A percentile compares a stretch with the other conserved stretches of the same genome.
Evolutionary conservation across 1,139 yeast genomes (phyloP).

Genomic region (Candida tetrigidarum): DNA sequence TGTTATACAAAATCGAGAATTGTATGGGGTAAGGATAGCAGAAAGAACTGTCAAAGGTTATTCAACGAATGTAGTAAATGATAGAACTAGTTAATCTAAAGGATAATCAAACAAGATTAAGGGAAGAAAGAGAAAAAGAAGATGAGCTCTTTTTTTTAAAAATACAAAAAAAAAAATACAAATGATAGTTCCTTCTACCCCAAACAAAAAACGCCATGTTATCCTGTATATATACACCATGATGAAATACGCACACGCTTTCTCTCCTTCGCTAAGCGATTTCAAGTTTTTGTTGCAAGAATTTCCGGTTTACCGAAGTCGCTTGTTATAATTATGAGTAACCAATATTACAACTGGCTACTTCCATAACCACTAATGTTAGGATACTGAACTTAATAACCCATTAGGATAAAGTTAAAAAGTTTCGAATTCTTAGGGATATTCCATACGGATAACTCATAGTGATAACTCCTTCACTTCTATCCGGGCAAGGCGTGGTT

Average conservation of each 20-base stretch:
- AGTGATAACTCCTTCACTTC: too few relatives aligned
- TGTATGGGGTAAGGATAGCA: too few relatives aligned
- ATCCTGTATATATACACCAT: neutral
- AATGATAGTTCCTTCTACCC: neutral
- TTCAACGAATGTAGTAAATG: neutral
- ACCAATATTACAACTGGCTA: neutral
- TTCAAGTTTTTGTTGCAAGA: neutral
- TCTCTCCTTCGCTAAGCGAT: too few relatives aligned
- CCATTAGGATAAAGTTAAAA: too few relatives aligned
- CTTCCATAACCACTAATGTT: neutral
- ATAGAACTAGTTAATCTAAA: neutral
- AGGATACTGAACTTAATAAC: too few relatives aligned
- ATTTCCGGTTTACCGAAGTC: constrained; percentile 1
- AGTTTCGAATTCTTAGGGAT: too few relatives aligned
- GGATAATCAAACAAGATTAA: neutral
- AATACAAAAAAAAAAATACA: neutral
- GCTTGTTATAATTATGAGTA: neutral
- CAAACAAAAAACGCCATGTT: too few relatives aligned
- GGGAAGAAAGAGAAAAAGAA: neutral
- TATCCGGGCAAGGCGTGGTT: too few relatives aligned
- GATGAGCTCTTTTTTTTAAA: too few relatives aligned
- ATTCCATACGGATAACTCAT: too few relatives aligned
- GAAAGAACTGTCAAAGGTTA: neutral
- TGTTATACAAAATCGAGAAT: too few relatives aligned
- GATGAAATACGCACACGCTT: too few relatives aligned